These are phyloP conservation scores for Benincasa hispida DNA, from an alignment of 306 rosid species.

Conservation along the genomic window DNA sequence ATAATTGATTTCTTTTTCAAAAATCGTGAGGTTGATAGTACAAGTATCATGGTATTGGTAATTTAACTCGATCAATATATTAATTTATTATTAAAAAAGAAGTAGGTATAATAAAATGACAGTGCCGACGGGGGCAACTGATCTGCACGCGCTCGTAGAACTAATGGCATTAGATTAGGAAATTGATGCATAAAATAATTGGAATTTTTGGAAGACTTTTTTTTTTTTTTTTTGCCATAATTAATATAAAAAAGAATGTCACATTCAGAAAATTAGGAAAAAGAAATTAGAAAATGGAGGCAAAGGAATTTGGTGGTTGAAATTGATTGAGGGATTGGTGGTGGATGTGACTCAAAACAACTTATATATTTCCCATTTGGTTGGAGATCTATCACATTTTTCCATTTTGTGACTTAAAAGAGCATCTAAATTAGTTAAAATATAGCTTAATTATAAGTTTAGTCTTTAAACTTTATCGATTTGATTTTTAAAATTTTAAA, in stretches of 20 bases:
- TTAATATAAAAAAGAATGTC: not conserved
- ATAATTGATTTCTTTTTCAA: too few species aligned
- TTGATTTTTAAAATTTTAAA: too few species aligned
- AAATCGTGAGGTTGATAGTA: too few species aligned
- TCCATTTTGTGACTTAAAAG: too few species aligned
- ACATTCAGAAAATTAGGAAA: not conserved
- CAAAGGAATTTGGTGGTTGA: slow-evolving; percentile 1
- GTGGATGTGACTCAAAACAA: not conserved
- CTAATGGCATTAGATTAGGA: not conserved
- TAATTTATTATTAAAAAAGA: too few species aligned
- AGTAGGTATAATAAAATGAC: not conserved
- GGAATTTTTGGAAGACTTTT: not conserved
- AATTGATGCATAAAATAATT: not conserved
- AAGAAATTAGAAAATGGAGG: not conserved
- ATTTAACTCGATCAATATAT: too few species aligned
- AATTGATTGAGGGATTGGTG: not conserved
- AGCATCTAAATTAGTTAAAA: too few species aligned
- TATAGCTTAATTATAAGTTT: too few species aligned
- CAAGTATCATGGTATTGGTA: too few species aligned
- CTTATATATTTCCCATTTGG: not conserved
- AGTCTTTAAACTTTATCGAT: too few species aligned
- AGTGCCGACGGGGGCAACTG: not conserved
- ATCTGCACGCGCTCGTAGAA: not conserved
- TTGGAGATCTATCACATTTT: too few species aligned
- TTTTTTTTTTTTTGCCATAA: not conserved